These are phyloP conservation scores for Saprolegnia parasitica DNA, from an alignment of 352 stramenopile genomes.

Conservation along the genomic window DNA sequence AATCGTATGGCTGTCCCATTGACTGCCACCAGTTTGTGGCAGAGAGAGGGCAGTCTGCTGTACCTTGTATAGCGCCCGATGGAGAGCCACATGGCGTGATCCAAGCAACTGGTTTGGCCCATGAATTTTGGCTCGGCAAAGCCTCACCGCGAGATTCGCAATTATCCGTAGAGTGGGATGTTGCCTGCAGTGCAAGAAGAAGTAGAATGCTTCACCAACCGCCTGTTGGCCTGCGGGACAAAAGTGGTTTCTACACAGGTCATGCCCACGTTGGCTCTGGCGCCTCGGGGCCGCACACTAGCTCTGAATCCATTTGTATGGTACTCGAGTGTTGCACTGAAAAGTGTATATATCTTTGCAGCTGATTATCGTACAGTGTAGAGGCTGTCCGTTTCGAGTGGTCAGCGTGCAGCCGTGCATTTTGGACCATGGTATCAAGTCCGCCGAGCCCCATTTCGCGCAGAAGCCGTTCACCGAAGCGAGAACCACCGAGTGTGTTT, in stretches of 20 bases:
- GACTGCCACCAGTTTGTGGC: background rate
- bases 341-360: background rate
- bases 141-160: too few species aligned
- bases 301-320: background rate
- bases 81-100: background rate
- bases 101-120: background rate
- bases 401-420: background rate
- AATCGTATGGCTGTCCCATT: background rate
- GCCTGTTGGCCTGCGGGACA: background rate
- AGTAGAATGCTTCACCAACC: background rate
- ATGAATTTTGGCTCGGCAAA: too few species aligned
- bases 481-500: too few species aligned
- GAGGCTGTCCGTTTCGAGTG: background rate
- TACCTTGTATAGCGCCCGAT: background rate
- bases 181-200: background rate
- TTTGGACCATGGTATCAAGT: background rate
- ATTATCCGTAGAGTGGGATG: background rate
- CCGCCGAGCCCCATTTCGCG: background rate
- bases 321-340: background rate
- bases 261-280: background rate
- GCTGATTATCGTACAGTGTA: background rate
- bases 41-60: background rate
- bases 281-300: background rate
- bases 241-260: background rate
- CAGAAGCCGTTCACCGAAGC: background rate